Evolutionary conservation across 345 rosid species (phyloP).

Genomic region (Microcos paniculata): DNA sequence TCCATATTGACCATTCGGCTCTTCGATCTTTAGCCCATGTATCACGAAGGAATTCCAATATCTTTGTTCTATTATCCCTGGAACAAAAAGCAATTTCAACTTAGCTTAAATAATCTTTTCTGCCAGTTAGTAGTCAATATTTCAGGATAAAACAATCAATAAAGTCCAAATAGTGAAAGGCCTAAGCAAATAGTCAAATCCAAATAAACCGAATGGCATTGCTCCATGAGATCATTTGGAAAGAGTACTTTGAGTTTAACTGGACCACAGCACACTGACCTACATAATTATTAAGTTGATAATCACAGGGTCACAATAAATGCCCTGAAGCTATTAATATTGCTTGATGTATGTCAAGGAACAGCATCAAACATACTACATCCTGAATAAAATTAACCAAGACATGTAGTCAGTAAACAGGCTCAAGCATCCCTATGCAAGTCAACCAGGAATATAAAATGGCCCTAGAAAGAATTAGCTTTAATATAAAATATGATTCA

Average conservation of each 20-base stretch:
- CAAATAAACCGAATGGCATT: background rate
- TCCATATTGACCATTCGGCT: constrained; percentile 99
- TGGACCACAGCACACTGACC: background rate
- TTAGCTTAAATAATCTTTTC: background rate
- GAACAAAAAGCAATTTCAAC: constrained; percentile 22
- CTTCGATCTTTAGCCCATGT: constrained; percentile 79
- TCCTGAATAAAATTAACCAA: background rate
- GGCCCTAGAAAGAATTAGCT: background rate
- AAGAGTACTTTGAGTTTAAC: background rate
- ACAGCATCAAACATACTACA: background rate
- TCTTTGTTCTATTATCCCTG: constrained; percentile 64
- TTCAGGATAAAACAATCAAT: background rate
- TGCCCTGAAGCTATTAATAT: background rate
- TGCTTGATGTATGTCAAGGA: background rate
- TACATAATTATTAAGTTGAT: background rate
- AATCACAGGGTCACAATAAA: background rate
- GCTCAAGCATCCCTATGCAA: background rate
- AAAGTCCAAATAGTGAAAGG: constrained; percentile 6
- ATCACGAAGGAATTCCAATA: constrained; percentile 65
- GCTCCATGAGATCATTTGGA: background rate
- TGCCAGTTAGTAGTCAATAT: background rate
- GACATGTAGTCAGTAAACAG: background rate
- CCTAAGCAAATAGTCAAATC: background rate
- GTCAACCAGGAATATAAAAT: background rate
- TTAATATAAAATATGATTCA: background rate